A percentile compares a stretch with the other conserved stretches of the same genome.
Conservation (phyloP, 768 basidiomycete genomes). For the Suillus paluster region DNA sequence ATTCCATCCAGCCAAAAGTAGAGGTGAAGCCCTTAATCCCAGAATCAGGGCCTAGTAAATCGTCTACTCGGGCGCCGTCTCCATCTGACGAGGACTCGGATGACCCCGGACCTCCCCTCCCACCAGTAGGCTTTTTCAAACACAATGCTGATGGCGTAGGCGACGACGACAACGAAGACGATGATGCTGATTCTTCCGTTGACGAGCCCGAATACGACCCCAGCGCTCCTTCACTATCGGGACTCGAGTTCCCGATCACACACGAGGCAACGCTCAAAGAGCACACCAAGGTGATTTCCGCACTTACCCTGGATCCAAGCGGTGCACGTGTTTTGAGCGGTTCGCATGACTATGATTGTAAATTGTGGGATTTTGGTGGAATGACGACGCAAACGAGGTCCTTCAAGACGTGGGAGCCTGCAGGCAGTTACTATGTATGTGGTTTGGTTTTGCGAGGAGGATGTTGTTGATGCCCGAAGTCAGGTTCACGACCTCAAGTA, state of each 20-base stretch:
- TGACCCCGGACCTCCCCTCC: conserved; percentile 17
- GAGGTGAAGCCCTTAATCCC: conserved; percentile 6
- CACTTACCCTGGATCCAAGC: conserved; percentile 89
- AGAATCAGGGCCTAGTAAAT: conserved; percentile 21
- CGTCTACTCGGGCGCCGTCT: conserved; percentile 20
- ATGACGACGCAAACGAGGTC: conserved; percentile 92
- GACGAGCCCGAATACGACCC: conserved; percentile 64
- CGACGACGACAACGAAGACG: conserved; percentile 29
- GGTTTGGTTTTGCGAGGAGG: conserved; percentile 1
- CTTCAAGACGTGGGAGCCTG: conserved; percentile 96
- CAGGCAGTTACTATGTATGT: conserved; percentile 87
- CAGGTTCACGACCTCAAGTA: conserved; percentile 93
- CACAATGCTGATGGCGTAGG: conserved; percentile 23
- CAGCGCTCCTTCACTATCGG: conserved; percentile 43
- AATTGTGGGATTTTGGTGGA: conserved; percentile 99
- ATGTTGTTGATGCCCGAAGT: neutral
- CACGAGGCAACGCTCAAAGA: conserved; percentile 94
- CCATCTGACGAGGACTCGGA: conserved; percentile 26
- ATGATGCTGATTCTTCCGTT: conserved; percentile 18
- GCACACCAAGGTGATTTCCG: conserved; percentile 94
- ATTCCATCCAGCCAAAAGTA: neutral
- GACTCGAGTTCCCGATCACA: conserved; percentile 75
- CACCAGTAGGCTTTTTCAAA: conserved; percentile 14
- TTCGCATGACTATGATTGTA: conserved; percentile 97
- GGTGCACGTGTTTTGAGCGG: conserved; percentile 92